A percentile compares a stretch with the other conserved stretches of the same genome.
These are phyloP conservation scores for Acanthamoeba triangularis DNA, from an alignment of 208 protist species.

Conservation along the genomic window DNA sequence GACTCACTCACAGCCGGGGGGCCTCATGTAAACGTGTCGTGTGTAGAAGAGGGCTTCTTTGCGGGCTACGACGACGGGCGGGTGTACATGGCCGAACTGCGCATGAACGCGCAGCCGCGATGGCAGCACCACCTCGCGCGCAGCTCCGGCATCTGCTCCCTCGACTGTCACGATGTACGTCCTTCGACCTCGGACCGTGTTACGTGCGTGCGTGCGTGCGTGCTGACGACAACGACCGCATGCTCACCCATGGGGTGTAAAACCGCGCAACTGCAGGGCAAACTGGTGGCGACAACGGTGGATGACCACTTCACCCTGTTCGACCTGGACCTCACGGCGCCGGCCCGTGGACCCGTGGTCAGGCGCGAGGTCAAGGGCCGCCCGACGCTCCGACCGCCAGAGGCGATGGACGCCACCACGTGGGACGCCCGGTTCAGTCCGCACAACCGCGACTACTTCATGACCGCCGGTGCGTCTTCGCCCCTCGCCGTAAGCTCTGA, in stretches of 20 bases:
- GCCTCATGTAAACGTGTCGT: not conserved
- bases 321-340: not conserved
- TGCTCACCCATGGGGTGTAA: too few relatives aligned
- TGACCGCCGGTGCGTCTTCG: not conserved
- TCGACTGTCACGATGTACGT: not conserved
- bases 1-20: not conserved
- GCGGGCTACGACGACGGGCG: conserved; percentile 28
- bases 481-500: not conserved
- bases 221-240: not conserved
- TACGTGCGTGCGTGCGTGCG: not conserved
- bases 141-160: conserved; percentile 55
- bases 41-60: conserved; percentile 2
- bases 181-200: not conserved
- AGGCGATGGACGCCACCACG: conserved; percentile 3
- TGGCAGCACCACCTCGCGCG: conserved; percentile 45
- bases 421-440: conserved; percentile 34
- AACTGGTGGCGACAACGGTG: conserved; percentile 36
- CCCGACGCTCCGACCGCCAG: conserved; percentile 32
- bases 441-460: conserved; percentile 29
- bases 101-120: not conserved
- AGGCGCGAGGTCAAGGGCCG: not conserved
- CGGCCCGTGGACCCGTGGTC: not conserved
- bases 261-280: not conserved
- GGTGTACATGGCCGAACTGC: conserved; percentile 10
- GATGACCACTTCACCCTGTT: conserved; percentile 39